These are phyloP conservation scores for Pinus taeda DNA, from an alignment of 75 land plant species.

Conservation along the genomic window DNA sequence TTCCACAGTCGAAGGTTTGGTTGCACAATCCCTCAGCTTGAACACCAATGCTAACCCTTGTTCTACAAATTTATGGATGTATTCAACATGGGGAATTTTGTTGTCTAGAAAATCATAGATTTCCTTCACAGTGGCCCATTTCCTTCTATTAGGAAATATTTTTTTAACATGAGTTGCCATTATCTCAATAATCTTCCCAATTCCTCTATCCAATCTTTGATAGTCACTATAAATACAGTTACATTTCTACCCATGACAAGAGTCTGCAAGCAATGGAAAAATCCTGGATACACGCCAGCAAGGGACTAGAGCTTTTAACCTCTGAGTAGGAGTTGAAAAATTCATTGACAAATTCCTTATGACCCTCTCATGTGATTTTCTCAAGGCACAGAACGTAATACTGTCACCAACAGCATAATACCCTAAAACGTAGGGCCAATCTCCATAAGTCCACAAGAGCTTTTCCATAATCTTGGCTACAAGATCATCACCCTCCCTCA, in stretches of 20 bases:
- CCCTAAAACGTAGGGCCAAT: slow-evolving; percentile 16
- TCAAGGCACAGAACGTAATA: slow-evolving; percentile 24
- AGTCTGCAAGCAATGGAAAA: slow-evolving; percentile 14
- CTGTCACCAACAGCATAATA: slow-evolving; percentile 14
- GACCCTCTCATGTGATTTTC: slow-evolving; percentile 9
- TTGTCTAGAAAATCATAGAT: slow-evolving; percentile 18
- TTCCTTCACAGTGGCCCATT: slow-evolving; percentile 18
- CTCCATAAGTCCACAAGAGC: slow-evolving; percentile 18
- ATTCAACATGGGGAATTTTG: slow-evolving; percentile 11
- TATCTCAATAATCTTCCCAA: slow-evolving; percentile 17
- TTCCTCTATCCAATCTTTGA: slow-evolving; percentile 10
- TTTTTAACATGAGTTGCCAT: slow-evolving; percentile 13
- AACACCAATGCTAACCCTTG: slow-evolving; percentile 16
- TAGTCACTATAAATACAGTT: slow-evolving; percentile 13
- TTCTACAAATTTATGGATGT: slow-evolving; percentile 1
- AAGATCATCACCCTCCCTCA: slow-evolving; percentile 9
- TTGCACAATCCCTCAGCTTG: slow-evolving; percentile 17
- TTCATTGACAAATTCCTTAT: neutral
- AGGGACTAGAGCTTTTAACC: slow-evolving; percentile 12
- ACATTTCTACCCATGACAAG: neutral
- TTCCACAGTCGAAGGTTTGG: slow-evolving; percentile 12
- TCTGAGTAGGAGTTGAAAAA: slow-evolving; percentile 16
- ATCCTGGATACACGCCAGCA: slow-evolving; percentile 19
- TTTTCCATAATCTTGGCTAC: slow-evolving; percentile 11
- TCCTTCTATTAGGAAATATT: slow-evolving; percentile 20